Evolutionary conservation across 2,329 filamentous ascomycete genomes (phyloP).

Genomic region (Monascus ruber): DNA sequence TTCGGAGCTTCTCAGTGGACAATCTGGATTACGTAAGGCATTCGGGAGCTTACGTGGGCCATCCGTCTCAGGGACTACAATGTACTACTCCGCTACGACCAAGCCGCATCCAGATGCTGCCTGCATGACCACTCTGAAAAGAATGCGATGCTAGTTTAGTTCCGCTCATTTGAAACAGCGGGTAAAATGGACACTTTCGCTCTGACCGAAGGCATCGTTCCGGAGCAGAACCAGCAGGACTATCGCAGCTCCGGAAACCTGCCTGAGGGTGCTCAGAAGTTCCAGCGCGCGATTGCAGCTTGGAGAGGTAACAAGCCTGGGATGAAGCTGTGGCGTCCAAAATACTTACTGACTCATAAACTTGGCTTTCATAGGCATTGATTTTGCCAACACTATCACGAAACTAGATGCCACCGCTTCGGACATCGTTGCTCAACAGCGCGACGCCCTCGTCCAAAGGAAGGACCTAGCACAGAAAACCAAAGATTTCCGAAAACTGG

Average conservation of each 20-base stretch:
- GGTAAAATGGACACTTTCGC: slow-evolving; percentile 33
- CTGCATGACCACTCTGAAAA: no score
- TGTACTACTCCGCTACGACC: no score
- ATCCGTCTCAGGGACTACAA: no score
- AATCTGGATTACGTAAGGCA: not conserved
- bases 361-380: slow-evolving; percentile 53
- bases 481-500: slow-evolving; percentile 90
- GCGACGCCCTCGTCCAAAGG: slow-evolving; percentile 87
- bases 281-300: slow-evolving; percentile 87
- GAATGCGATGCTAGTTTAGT: slow-evolving; percentile 2
- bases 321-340: not conserved
- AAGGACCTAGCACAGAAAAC: slow-evolving; percentile 99
- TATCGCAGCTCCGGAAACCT: slow-evolving; percentile 17
- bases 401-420: slow-evolving; percentile 87
- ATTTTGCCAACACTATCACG: slow-evolving; percentile 71
- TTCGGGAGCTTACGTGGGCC: no score
- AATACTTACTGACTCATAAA: not conserved
- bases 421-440: slow-evolving; percentile 84
- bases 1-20: not conserved
- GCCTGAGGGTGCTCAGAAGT: slow-evolving; percentile 68
- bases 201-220: slow-evolving; percentile 28
- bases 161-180: not conserved
- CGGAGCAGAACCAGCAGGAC: slow-evolving; percentile 18
- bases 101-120: no score
- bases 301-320: slow-evolving; percentile 65